Conservation (phyloP, 257 asterid species). For the Nicotiana sylvestris region DNA sequence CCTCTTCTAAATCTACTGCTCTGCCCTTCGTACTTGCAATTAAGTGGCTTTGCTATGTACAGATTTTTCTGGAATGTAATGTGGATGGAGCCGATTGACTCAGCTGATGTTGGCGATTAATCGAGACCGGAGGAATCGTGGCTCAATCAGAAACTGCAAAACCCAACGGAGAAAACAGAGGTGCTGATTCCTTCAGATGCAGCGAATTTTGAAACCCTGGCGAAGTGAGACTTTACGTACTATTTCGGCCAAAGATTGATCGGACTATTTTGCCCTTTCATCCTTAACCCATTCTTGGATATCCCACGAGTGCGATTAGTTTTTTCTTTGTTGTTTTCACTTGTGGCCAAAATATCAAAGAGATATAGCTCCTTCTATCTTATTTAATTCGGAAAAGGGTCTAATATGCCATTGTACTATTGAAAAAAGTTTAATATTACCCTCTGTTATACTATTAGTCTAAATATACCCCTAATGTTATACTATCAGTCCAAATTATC, state of each 20-base stretch:
- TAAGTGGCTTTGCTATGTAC: background rate
- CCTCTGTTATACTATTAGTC: no score
- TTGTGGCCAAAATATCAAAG: background rate
- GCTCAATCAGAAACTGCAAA: background rate
- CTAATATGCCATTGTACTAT: no score
- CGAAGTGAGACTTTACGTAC: conserved; percentile 8
- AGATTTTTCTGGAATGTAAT: background rate
- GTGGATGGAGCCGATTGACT: background rate
- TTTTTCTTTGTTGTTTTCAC: background rate
- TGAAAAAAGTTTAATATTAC: no score
- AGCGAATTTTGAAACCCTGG: conserved; percentile 9
- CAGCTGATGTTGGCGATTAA: background rate
- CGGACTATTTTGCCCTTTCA: conserved; percentile 3
- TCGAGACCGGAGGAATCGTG: background rate
- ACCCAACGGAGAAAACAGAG: conserved; percentile 1
- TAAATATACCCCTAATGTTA: no score
- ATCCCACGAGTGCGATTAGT: background rate
- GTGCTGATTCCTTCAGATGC: background rate
- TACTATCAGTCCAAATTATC: no score
- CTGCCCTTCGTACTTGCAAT: background rate
- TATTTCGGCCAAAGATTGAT: background rate
- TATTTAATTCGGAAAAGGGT: no score
- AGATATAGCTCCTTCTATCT: background rate
- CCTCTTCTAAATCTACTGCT: background rate
- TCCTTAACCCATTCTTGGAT: background rate